Evolutionary conservation across 371 early-diverging fungal genomes (phyloP).

Genomic region (Choanephora cucurbitarum): DNA sequence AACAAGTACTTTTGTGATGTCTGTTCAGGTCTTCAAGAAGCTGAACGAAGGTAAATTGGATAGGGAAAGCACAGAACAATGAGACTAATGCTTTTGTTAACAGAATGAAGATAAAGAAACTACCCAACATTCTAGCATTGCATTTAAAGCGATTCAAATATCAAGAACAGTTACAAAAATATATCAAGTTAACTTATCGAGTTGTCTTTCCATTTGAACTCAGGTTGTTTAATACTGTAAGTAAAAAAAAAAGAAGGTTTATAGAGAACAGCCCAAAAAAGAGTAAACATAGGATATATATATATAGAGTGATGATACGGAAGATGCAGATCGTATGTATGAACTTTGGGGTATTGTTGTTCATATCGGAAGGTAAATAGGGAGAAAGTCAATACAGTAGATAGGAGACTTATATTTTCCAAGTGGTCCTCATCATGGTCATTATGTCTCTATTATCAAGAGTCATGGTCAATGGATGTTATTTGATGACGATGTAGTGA

Average conservation of each 20-base stretch:
- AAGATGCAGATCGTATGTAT: constrained; percentile 84
- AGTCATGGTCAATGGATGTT: constrained; percentile 87
- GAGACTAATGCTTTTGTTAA: background rate
- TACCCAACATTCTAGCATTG: constrained; percentile 93
- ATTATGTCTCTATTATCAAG: constrained; percentile 91
- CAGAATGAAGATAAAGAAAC: constrained; percentile 92
- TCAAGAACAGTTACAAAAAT: constrained; percentile 86
- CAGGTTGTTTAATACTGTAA: constrained; percentile 90
- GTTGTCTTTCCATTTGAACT: constrained; percentile 94
- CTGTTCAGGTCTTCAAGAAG: constrained; percentile 94
- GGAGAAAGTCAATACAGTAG: background rate
- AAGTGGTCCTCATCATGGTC: constrained; percentile 95
- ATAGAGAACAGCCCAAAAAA: too few relatives aligned
- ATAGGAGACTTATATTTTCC: too few relatives aligned
- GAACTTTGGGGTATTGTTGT: constrained; percentile 89
- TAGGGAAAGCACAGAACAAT: background rate
- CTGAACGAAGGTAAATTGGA: constrained; percentile 78
- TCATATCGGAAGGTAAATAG: constrained; percentile 82
- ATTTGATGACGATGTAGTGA: constrained; percentile 94
- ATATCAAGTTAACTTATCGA: constrained; percentile 92
- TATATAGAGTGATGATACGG: constrained; percentile 80
- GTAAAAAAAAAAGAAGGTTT: too few relatives aligned
- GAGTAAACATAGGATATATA: too few relatives aligned
- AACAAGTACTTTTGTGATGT: constrained; percentile 97
- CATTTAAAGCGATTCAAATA: constrained; percentile 97